Conservation (phyloP, 139 green algal genomes). For the Tetraselmis chui region DNA sequence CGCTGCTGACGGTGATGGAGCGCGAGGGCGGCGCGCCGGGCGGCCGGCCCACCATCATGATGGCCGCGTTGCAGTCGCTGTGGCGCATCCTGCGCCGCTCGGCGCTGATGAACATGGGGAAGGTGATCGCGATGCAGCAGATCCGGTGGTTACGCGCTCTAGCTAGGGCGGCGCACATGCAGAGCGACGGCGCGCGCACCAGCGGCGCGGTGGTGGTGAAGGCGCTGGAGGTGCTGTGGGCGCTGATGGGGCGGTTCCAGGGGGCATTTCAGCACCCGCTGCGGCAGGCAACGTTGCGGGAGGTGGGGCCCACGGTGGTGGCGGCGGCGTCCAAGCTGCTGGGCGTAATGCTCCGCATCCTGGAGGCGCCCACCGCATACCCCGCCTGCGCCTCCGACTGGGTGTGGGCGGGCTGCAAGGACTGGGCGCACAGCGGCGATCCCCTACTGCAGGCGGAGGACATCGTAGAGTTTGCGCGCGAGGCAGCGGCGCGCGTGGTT, state of each 20-base stretch:
- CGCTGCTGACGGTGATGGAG: neutral
- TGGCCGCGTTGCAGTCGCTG: neutral
- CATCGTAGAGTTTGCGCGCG: neutral
- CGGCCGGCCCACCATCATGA: neutral
- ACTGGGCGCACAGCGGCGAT: neutral
- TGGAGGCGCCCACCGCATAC: neutral
- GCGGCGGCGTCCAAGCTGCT: neutral
- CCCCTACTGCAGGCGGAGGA: neutral
- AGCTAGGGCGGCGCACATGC: neutral
- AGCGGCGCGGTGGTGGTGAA: neutral
- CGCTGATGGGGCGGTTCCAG: neutral
- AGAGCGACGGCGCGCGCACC: neutral
- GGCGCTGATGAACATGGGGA: neutral
- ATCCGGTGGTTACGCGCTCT: neutral
- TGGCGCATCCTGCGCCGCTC: neutral
- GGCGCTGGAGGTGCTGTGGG: neutral
- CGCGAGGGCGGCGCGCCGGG: neutral
- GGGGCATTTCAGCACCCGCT: neutral
- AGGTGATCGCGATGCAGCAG: neutral
- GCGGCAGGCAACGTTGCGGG: neutral
- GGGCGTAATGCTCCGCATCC: neutral
- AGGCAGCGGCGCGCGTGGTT: neutral
- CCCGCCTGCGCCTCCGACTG: neutral
- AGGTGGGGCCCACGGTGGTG: neutral
- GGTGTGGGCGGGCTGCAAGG: neutral